phyloP scores from a whole-genome alignment of 371 early-diverging fungal genomes.

The Capillidium heterosporum region DNA sequence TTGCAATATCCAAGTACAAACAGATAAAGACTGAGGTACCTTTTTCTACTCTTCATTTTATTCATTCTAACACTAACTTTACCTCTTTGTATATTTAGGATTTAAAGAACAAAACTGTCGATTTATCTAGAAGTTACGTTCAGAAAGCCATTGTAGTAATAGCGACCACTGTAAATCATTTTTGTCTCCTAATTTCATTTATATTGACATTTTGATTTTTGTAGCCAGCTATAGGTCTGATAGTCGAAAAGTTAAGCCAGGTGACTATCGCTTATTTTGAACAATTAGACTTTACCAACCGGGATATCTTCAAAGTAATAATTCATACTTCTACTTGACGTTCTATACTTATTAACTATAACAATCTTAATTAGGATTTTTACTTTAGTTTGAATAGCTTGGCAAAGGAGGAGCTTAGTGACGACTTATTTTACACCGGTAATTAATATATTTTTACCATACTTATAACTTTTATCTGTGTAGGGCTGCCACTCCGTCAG shows the following conservation, averaged over 20 bases:
- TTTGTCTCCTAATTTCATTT: not conserved
- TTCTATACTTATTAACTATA: not conserved
- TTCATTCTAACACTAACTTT: not conserved
- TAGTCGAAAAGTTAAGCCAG: not conserved
- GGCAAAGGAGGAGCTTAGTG: not conserved
- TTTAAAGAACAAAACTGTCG: not conserved
- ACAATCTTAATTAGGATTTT: not conserved
- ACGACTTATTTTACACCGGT: not conserved
- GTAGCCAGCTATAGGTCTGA: not conserved
- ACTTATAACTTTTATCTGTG: not conserved
- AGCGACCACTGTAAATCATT: not conserved
- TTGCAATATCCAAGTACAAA: not conserved
- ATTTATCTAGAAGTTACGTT: not conserved
- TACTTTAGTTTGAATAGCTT: not conserved
- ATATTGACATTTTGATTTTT: not conserved
- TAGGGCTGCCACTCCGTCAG: not conserved
- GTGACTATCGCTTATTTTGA: constrained; percentile 1
- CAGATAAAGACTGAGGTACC: not conserved
- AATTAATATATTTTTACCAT: not conserved
- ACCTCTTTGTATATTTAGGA: not conserved
- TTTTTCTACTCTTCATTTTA: not conserved
- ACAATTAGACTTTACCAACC: not conserved
- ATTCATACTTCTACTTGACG: not conserved
- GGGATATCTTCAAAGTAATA: not conserved
- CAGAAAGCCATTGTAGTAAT: constrained; percentile 3